Percentiles rank a stretch among this genome's conserved stretches.
Conservation (phyloP, 371 early-diverging fungal species). For the Nematocida minor region DNA sequence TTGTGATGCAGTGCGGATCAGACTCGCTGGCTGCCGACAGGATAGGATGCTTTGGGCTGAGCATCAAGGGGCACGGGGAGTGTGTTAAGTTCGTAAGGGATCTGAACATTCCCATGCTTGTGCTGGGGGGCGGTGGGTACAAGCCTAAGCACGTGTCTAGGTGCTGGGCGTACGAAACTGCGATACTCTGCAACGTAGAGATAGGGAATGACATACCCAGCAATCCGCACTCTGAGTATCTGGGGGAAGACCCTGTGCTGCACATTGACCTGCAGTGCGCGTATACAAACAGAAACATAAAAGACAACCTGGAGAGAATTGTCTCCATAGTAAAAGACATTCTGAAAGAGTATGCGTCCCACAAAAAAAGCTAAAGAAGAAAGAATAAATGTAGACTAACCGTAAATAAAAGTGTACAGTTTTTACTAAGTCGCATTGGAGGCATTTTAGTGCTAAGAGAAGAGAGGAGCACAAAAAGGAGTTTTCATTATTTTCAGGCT, state of each 20-base stretch:
- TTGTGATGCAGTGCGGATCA: constrained; percentile 97
- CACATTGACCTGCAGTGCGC: constrained; percentile 32
- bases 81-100: constrained; percentile 84
- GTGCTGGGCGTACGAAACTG: constrained; percentile 72
- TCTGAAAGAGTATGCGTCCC: not conserved
- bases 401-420: no score
- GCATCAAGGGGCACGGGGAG: constrained; percentile 72
- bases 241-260: constrained; percentile 52
- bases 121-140: constrained; percentile 97
- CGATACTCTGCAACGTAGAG: constrained; percentile 59
- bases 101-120: constrained; percentile 80
- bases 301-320: constrained; percentile 23
- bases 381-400: no score
- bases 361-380: no score
- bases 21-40: constrained; percentile 96
- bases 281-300: constrained; percentile 40
- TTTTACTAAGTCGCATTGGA: no score
- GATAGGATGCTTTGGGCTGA: constrained; percentile 92
- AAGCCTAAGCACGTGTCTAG: constrained; percentile 92
- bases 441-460: no score
- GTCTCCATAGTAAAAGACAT: constrained; percentile 15
- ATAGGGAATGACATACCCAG: constrained; percentile 59
- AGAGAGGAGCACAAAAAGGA: no score
- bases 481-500: no score
- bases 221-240: constrained; percentile 63